These are phyloP conservation scores for Diaporthe vaccinii DNA, from an alignment of 2,329 filamentous ascomycete genomes.

Conservation along the genomic window DNA sequence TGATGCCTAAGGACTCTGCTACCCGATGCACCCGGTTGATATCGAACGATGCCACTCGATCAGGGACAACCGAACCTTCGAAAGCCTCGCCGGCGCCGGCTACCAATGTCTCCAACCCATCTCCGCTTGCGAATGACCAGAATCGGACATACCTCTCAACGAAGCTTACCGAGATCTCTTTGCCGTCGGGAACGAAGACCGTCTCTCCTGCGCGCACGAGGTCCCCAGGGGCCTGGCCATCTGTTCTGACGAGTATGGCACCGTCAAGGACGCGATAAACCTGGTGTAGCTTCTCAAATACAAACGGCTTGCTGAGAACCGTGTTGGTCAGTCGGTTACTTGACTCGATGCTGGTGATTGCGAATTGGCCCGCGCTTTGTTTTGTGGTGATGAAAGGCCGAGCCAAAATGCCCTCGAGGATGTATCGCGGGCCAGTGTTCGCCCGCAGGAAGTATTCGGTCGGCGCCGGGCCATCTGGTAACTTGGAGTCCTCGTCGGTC, in stretches of 20 bases:
- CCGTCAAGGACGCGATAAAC: neutral
- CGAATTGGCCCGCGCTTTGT: neutral
- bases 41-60: neutral
- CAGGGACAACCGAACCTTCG: neutral
- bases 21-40: neutral
- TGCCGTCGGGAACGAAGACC: neutral
- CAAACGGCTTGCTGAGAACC: neutral
- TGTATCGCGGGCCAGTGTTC: neutral
- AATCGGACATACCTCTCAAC: neutral
- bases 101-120: neutral
- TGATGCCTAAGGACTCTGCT: neutral
- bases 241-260: neutral
- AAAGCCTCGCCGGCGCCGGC: neutral
- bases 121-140: neutral
- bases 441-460: neutral
- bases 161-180: neutral
- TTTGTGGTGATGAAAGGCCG: neutral
- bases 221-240: neutral
- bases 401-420: neutral
- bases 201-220: neutral
- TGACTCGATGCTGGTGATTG: neutral
- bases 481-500: neutral
- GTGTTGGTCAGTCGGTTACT: neutral
- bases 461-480: neutral
- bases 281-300: neutral